A percentile compares a stretch with the other conserved stretches of the same genome.
Evolutionary conservation across 352 stramenopile species (phyloP).

Genomic region (Pythium sp.): DNA sequence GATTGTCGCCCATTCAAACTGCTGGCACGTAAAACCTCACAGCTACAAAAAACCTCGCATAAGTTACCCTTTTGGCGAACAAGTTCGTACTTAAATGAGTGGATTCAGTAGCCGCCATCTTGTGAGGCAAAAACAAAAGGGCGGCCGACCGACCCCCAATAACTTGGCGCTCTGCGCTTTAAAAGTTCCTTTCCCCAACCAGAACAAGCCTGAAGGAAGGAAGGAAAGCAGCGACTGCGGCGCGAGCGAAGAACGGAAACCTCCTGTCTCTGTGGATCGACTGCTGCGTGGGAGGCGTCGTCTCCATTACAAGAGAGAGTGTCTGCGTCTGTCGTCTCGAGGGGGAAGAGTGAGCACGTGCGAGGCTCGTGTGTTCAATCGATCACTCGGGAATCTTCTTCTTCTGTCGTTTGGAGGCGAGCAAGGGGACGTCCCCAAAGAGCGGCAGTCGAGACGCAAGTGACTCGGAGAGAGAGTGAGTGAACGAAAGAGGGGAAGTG

Average conservation of each 20-base stretch:
- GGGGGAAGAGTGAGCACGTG: neutral
- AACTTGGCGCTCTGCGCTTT: conserved; percentile 5
- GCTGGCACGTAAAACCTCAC: neutral
- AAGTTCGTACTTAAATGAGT: neutral
- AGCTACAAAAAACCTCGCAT: neutral
- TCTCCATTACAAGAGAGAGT: neutral
- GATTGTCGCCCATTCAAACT: neutral
- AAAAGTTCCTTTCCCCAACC: conserved; percentile 10
- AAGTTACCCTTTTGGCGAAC: neutral
- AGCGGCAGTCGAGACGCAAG: neutral
- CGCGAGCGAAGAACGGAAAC: conserved; percentile 10
- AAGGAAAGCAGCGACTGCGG: neutral
- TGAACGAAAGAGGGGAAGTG: neutral
- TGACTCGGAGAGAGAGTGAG: neutral
- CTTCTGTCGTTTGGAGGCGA: neutral
- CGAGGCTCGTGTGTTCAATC: neutral
- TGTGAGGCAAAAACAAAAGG: conserved; percentile 12
- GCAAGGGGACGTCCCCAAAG: neutral
- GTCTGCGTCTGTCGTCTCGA: neutral
- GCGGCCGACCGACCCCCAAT: conserved; percentile 5
- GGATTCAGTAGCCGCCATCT: neutral
- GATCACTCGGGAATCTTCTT: conserved; percentile 2
- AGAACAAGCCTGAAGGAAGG: conserved; percentile 6
- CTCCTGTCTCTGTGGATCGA: neutral
- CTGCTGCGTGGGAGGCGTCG: neutral